Conservation (phyloP, 2,329 filamentous ascomycete genomes). For the Aspergillus versicolor region DNA sequence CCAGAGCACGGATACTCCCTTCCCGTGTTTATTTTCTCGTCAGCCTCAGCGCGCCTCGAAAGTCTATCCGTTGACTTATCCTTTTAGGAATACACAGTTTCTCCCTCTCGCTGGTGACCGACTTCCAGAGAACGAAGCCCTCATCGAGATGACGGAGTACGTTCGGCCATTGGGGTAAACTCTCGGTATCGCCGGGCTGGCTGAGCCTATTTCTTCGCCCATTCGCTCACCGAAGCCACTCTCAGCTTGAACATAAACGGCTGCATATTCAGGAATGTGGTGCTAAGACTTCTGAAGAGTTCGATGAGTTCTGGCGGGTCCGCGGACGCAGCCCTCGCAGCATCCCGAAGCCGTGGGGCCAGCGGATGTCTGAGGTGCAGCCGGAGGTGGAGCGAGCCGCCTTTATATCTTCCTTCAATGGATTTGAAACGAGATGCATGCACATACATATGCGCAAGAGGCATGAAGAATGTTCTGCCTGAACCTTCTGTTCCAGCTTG, state of each 20-base stretch:
- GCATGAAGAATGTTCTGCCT: conserved; percentile 8
- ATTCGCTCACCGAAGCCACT: neutral
- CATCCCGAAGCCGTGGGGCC: neutral
- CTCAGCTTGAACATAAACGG: neutral
- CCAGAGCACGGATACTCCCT: neutral
- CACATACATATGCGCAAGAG: conserved; percentile 7
- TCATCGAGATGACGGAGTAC: neutral
- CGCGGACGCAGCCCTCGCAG: conserved; percentile 4
- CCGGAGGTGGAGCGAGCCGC: conserved; percentile 1
- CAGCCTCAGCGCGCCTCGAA: neutral
- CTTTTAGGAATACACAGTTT: neutral
- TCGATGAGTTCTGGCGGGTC: conserved; percentile 3
- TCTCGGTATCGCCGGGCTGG: neutral
- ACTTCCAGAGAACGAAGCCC: neutral
- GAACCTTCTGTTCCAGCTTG: neutral
- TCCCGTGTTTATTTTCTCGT: neutral
- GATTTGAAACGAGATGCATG: conserved; percentile 2
- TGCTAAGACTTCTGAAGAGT: neutral
- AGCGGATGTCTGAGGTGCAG: conserved; percentile 5
- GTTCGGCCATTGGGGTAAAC: neutral
- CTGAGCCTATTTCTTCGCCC: neutral
- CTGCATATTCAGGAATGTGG: conserved; percentile 11
- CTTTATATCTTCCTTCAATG: neutral
- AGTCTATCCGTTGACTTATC: neutral
- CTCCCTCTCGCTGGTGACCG: neutral